Evolutionary conservation across 2,329 filamentous ascomycete species (phyloP).

Genomic region (Sporothrix schenckii): DNA sequence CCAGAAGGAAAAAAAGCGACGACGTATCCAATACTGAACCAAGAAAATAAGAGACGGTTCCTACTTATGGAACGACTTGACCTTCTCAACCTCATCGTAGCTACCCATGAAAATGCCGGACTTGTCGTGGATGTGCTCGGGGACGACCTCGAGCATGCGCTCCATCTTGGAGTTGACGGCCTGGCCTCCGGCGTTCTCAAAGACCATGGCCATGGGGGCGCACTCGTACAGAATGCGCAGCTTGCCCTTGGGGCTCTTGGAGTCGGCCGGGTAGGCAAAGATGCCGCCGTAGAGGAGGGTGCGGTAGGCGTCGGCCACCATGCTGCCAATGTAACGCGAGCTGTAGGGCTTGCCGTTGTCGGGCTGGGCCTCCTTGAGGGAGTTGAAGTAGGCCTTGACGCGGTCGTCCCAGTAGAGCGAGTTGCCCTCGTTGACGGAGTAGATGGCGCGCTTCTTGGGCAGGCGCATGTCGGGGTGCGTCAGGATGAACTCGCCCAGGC

Average conservation of each 20-base stretch:
- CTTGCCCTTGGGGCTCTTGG: conserved; percentile 98
- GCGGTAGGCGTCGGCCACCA: conserved; percentile 98
- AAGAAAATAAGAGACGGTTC: neutral
- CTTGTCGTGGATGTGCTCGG: conserved; percentile 91
- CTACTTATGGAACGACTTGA: conserved; percentile 76
- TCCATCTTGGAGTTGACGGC: conserved; percentile 90
- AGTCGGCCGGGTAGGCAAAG: conserved; percentile 96
- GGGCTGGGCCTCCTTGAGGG: conserved; percentile 74
- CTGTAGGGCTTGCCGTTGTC: conserved; percentile 85
- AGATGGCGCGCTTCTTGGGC: conserved; percentile 79
- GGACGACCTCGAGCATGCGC: conserved; percentile 85
- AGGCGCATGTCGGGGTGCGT: conserved; percentile 94
- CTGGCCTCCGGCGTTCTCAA: conserved; percentile 95
- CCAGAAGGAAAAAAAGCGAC: neutral
- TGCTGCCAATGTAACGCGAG: conserved; percentile 91
- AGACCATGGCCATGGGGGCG: conserved; percentile 97
- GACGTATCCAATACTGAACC: neutral
- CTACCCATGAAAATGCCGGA: conserved; percentile 97
- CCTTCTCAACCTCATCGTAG: conserved; percentile 92
- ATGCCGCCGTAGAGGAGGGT: conserved; percentile 94
- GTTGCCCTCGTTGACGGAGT: conserved; percentile 99
- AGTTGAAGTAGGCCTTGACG: conserved; percentile 85
- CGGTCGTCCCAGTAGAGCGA: conserved; percentile 92
- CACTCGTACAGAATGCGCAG: conserved; percentile 97
- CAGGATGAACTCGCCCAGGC: conserved; percentile 97